Base-by-base conservation (phyloP, 2,329 filamentous ascomycete species). In the Cyanodermella asteris region DNA sequence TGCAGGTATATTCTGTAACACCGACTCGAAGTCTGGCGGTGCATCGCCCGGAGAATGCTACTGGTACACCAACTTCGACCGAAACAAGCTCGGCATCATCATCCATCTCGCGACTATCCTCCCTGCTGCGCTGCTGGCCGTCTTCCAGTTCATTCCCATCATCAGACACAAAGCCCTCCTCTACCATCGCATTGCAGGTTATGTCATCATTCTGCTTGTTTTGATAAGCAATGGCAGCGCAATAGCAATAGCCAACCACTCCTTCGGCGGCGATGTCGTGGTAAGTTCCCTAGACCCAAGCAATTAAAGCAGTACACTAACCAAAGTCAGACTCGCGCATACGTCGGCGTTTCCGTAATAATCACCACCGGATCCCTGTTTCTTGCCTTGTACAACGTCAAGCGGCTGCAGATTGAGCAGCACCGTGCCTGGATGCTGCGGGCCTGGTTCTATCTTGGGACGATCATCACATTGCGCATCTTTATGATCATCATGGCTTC, bases 391-490 rank as follows among this genome's bases (percentile, higher is more conserved):
- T 47, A 58, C 38, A 68, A 68, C 32, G 57, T 72, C 40, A 68
- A 62, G 39, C 45, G 50, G 3, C 41, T 70, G 2, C 64, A 70
- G 36, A 63, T 74, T 24, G 63, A 70, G 16, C 57, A 70, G 36
- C 66, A 72, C 31, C 53, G 66, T 2, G 61, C 61, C 3, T 72
- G 64, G 65, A 72, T 71, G 65, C 36, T 72, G 16, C 42, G 66
- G 13, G 50, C 56, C 6, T 60, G 57, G 57, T 45, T 57, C 19
- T 56, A 56, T 24, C 30, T 42, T 29, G 35, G 28, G 7, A 36
- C 30, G 18, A 42, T 44, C 27, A 39, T 44, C 20, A 44, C 42
- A 8, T 30, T 36, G n/a, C 29, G 40, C 12, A 28, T 42, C n/a
- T 36, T 40, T 17, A 43, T 60, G 20, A 43, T 55, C 27, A 41